Percentiles rank a stretch among this genome's conserved stretches.
Evolutionary conservation across 1,139 yeast species (phyloP).

Genomic region (Debaryomyces robertsiae): DNA sequence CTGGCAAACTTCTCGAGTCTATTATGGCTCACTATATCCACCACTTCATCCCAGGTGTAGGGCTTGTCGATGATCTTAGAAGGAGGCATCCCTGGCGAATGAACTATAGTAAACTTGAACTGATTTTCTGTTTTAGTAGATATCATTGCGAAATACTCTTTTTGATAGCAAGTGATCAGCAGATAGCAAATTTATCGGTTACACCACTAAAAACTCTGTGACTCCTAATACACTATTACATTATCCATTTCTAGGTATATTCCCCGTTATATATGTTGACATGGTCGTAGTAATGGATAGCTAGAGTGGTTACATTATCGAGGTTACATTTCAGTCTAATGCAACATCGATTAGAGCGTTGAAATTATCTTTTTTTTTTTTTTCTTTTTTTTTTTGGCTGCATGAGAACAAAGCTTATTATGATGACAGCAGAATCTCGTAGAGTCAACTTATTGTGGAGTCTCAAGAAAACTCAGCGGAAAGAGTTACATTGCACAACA

Average conservation of each 20-base stretch:
- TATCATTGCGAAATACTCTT: slow-evolving; percentile 8
- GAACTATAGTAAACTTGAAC: slow-evolving; percentile 26
- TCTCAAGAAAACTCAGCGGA: no score
- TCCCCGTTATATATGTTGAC: background rate
- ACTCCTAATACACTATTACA: no score
- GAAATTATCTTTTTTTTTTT: background rate
- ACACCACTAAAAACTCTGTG: no score
- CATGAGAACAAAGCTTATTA: no score
- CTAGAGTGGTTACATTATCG: slow-evolving; percentile 6
- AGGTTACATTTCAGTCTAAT: slow-evolving; percentile 9
- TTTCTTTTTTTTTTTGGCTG: background rate
- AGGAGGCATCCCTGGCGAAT: slow-evolving; percentile 44
- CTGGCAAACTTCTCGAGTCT: slow-evolving; percentile 45
- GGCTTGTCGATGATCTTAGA: slow-evolving; percentile 38
- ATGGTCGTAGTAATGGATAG: background rate
- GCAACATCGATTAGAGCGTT: slow-evolving; percentile 4
- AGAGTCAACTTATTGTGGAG: no score
- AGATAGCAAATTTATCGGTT: background rate
- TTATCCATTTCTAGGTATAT: background rate
- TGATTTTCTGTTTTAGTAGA: slow-evolving; percentile 6
- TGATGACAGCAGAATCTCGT: no score
- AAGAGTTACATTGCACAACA: no score
- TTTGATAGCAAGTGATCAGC: background rate
- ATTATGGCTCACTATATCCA: slow-evolving; percentile 33
- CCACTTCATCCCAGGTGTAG: slow-evolving; percentile 40